A percentile compares a stretch with the other conserved stretches of the same genome.
phyloP scores from a whole-genome alignment of 257 asterid species.

The Nicotiana tomentosiformis region DNA sequence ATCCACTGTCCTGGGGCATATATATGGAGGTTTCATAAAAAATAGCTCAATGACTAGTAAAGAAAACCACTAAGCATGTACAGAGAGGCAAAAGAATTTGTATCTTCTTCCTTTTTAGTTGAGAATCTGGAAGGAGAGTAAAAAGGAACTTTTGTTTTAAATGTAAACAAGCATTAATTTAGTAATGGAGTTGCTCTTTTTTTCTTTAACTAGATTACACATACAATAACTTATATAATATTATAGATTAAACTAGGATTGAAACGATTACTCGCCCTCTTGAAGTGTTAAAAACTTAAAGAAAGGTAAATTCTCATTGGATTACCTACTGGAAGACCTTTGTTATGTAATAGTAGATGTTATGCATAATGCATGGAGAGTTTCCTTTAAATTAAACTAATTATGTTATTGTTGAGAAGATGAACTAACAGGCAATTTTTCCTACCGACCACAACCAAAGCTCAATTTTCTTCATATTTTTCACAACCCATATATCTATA shows the following conservation, averaged over 20 bases:
- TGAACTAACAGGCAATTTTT: neutral
- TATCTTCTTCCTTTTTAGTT: neutral
- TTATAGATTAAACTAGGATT: neutral
- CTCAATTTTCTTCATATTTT: neutral
- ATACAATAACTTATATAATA: neutral
- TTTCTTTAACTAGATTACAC: neutral
- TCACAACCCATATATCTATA: neutral
- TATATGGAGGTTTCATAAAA: too few species aligned
- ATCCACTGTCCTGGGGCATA: neutral
- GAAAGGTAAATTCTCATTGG: neutral
- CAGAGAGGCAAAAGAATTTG: too few species aligned
- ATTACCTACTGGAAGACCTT: neutral
- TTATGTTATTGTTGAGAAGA: neutral
- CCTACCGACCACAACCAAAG: neutral
- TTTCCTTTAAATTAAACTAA: too few species aligned
- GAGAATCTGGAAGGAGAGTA: neutral
- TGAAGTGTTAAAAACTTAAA: neutral
- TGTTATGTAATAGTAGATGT: too few species aligned
- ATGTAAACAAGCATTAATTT: too few species aligned
- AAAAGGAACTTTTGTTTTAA: neutral
- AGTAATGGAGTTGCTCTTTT: neutral
- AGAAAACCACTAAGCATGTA: neutral
- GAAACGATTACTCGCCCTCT: neutral
- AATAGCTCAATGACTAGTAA: neutral
- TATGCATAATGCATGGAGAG: neutral